These are phyloP conservation scores for Xylaria digitata DNA, from an alignment of 2,329 filamentous ascomycete species.

Conservation along the genomic window DNA sequence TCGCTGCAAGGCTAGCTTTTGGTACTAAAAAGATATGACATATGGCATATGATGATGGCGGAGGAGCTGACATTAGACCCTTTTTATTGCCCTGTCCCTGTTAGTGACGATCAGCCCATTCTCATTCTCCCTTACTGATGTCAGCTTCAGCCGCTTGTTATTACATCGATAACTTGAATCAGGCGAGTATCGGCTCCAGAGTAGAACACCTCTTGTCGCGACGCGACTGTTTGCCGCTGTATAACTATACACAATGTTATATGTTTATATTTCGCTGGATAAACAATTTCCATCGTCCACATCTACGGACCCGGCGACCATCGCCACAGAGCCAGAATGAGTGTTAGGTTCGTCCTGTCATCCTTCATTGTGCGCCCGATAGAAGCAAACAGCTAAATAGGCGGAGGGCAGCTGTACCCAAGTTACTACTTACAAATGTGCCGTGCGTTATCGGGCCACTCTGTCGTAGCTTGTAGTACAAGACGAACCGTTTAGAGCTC, in stretches of 20 bases:
- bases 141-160: constrained; percentile 5
- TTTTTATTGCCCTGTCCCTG: neutral
- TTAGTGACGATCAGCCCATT: neutral
- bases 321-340: constrained; percentile 16
- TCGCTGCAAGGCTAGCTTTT: neutral
- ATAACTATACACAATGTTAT: constrained; percentile 3
- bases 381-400: constrained; percentile 28
- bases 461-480: constrained; percentile 41
- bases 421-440: constrained; percentile 28
- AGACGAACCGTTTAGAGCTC: constrained; percentile 29
- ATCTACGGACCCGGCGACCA: constrained; percentile 20
- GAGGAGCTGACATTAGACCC: neutral
- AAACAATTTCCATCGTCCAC: constrained; percentile 6
- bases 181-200: constrained; percentile 10
- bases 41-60: neutral
- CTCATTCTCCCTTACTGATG: neutral
- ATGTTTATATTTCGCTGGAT: neutral
- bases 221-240: neutral
- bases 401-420: constrained; percentile 20
- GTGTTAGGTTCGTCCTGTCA: constrained; percentile 23
- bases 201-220: constrained; percentile 17
- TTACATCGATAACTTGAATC: constrained; percentile 10
- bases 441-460: constrained; percentile 33
- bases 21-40: too few species aligned
- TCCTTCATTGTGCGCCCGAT: constrained; percentile 24